These are phyloP conservation scores for Lactarius vividus DNA, from an alignment of 768 basidiomycete genomes.

Conservation along the genomic window DNA sequence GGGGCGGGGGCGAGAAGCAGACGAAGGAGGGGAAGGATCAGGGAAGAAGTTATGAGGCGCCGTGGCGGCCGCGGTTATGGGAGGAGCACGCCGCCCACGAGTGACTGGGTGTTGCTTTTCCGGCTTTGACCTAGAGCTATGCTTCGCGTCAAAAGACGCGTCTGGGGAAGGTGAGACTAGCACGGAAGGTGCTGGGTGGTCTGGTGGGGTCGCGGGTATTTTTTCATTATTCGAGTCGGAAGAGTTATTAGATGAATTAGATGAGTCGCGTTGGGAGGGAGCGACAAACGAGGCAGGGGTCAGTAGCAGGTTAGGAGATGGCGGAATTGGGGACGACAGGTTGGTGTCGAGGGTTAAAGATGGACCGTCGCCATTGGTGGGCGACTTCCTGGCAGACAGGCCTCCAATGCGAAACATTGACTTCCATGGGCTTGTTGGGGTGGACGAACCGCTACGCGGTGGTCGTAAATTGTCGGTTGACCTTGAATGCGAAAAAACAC, in stretches of 20 bases:
- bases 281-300: conserved; percentile 55
- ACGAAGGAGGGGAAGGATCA: conserved; percentile 34
- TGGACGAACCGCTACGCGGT: conserved; percentile 21
- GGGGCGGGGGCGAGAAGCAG: conserved; percentile 47
- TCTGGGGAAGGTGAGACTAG: conserved; percentile 28
- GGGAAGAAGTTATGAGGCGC: conserved; percentile 50
- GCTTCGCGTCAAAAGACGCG: conserved; percentile 25
- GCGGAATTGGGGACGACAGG: conserved; percentile 37
- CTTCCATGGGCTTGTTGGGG: conserved; percentile 52
- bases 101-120: conserved; percentile 34
- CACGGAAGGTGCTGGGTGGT: conserved; percentile 28
- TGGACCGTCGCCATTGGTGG: conserved; percentile 36
- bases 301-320: conserved; percentile 49
- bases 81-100: conserved; percentile 36
- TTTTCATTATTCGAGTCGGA: conserved; percentile 58
- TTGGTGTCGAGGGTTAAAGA: conserved; percentile 56
- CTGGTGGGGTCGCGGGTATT: conserved; percentile 27
- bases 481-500: conserved; percentile 25
- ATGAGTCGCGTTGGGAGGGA: conserved; percentile 64
- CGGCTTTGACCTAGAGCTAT: conserved; percentile 32
- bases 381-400: conserved; percentile 59
- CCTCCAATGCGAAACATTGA: conserved; percentile 70
- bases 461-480: conserved; percentile 26
- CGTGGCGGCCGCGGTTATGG: conserved; percentile 40
- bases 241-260: conserved; percentile 75